Conservation (phyloP, 148 eudicot genomes). For the Amaranthus hypochondriacus region DNA sequence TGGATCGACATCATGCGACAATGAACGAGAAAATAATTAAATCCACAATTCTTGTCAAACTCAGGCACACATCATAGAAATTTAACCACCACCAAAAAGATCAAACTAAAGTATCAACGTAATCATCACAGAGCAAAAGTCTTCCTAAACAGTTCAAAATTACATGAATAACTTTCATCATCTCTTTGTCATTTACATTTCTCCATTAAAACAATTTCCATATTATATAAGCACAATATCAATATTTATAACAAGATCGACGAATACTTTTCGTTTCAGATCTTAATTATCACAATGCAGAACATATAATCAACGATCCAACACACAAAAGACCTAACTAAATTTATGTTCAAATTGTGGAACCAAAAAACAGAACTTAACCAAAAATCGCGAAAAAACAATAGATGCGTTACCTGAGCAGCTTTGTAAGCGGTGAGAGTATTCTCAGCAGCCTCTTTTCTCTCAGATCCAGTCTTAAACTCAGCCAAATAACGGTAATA, state of each 20-base stretch:
- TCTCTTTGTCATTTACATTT: background rate
- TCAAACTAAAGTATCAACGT: background rate
- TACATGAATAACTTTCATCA: background rate
- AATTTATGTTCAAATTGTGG: background rate
- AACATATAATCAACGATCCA: background rate
- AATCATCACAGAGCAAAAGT: background rate
- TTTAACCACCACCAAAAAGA: background rate
- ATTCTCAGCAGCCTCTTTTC: slow-evolving; percentile 26
- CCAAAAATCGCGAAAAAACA: background rate
- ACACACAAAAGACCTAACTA: background rate
- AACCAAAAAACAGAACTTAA: background rate
- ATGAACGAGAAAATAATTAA: background rate
- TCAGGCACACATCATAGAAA: background rate
- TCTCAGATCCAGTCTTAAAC: slow-evolving; percentile 27
- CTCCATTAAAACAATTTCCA: background rate
- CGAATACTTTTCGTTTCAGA: background rate
- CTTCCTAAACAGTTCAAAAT: background rate
- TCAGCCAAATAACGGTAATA: slow-evolving; percentile 34
- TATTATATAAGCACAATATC: background rate
- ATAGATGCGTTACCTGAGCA: slow-evolving; percentile 35
- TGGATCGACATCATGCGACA: background rate
- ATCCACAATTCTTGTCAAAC: background rate
- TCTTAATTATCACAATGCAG: background rate
- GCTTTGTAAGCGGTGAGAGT: slow-evolving; percentile 30
- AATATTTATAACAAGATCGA: background rate